These are phyloP conservation scores for Moricandia arvensis DNA, from an alignment of 345 rosid species.

Conservation along the genomic window DNA sequence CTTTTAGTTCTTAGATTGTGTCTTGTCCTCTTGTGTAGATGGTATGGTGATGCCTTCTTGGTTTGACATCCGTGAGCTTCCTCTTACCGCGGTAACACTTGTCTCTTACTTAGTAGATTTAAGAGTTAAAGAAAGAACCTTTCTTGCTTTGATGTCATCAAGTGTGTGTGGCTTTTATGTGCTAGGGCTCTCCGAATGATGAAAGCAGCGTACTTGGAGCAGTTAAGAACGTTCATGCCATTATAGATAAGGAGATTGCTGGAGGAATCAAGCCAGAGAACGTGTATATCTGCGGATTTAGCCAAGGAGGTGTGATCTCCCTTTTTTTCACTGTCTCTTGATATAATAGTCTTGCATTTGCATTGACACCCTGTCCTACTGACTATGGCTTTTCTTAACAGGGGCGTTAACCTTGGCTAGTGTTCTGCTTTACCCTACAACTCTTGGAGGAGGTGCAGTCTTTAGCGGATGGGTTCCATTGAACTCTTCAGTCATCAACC, in stretches of 20 bases:
- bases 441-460: slow-evolving; percentile 79
- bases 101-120: not conserved
- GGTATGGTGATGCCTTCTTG: slow-evolving; percentile 91
- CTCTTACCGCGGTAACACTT: slow-evolving; percentile 66
- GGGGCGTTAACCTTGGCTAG: slow-evolving; percentile 86
- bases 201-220: slow-evolving; percentile 67
- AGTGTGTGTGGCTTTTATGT: slow-evolving; percentile 10
- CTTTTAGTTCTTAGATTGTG: not conserved
- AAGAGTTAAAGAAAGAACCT: not conserved
- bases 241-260: slow-evolving; percentile 73
- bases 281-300: slow-evolving; percentile 73
- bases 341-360: not conserved
- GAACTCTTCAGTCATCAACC: slow-evolving; percentile 49
- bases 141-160: not conserved
- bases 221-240: slow-evolving; percentile 66
- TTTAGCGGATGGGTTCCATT: slow-evolving; percentile 91
- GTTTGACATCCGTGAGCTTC: slow-evolving; percentile 90
- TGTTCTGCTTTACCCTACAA: slow-evolving; percentile 68
- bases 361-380: not conserved
- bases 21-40: slow-evolving; percentile 44
- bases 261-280: slow-evolving; percentile 60
- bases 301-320: slow-evolving; percentile 87
- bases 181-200: slow-evolving; percentile 66
- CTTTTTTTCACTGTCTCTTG: not conserved
- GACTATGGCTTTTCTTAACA: slow-evolving; percentile 27